A percentile compares a stretch with the other conserved stretches of the same genome.
phyloP scores from a whole-genome alignment of 192 early-diverging fungal species.

The Backusella mclennaniae region DNA sequence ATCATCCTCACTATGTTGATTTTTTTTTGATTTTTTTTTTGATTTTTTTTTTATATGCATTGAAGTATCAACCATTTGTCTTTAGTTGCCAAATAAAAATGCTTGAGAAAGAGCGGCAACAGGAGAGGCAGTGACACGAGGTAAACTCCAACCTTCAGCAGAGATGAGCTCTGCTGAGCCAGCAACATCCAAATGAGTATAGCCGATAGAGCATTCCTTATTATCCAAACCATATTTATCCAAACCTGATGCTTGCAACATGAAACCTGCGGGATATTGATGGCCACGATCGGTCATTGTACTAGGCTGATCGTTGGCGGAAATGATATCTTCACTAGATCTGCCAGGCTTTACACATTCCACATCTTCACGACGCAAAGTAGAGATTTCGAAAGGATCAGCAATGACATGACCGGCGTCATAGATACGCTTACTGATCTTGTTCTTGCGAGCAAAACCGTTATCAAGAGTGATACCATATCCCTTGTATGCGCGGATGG shows the following conservation, averaged over 20 bases:
- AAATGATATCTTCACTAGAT: conserved; percentile 78
- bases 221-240: conserved; percentile 66
- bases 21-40: neutral
- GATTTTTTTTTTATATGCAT: neutral
- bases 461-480: conserved; percentile 80
- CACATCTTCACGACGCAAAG: conserved; percentile 78
- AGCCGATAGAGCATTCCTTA: conserved; percentile 60
- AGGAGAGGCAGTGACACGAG: conserved; percentile 72
- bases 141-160: conserved; percentile 64
- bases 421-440: conserved; percentile 58
- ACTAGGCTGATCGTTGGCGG: conserved; percentile 75
- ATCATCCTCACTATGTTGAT: neutral
- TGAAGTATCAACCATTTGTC: neutral
- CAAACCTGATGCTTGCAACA: conserved; percentile 76
- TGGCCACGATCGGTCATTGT: conserved; percentile 77
- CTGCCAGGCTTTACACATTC: conserved; percentile 60
- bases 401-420: conserved; percentile 67
- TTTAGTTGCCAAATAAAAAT: conserved; percentile 49
- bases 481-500: conserved; percentile 71
- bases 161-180: conserved; percentile 70
- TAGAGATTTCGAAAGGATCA: conserved; percentile 82
- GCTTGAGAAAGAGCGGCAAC: conserved; percentile 74
- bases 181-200: conserved; percentile 86
- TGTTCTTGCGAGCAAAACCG: conserved; percentile 65
- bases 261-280: conserved; percentile 84